phyloP scores from a whole-genome alignment of 805 yeast species.

The Kazachstania bromeliacearum region DNA sequence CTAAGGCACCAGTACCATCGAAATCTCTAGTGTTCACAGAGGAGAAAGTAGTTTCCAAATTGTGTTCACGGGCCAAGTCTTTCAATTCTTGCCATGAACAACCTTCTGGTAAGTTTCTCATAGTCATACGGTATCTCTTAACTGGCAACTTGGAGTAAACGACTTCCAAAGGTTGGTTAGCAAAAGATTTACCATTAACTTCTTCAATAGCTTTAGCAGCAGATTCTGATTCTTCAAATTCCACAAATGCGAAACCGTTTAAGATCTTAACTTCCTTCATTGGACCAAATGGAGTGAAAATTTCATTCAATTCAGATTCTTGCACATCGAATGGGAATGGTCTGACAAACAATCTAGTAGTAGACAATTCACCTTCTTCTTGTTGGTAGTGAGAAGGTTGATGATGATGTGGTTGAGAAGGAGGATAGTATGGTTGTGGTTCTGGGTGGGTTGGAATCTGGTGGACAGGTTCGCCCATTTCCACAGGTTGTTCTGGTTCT shows the following conservation, averaged over 20 bases:
- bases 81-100: conserved; percentile 83
- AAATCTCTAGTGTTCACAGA: conserved; percentile 38
- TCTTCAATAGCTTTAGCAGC: conserved; percentile 70
- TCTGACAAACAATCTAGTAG: conserved; percentile 47
- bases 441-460: conserved; percentile 8
- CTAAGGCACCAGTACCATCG: conserved; percentile 39
- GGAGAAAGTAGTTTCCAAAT: conserved; percentile 52
- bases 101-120: conserved; percentile 62
- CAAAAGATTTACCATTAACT: conserved; percentile 62
- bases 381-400: conserved; percentile 14
- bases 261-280: conserved; percentile 57
- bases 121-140: conserved; percentile 65
- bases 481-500: conserved; percentile 4
- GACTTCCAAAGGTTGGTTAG: conserved; percentile 40
- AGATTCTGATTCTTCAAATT: conserved; percentile 62
- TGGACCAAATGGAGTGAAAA: conserved; percentile 58
- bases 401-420: conserved; percentile 7
- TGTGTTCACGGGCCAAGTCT: conserved; percentile 79
- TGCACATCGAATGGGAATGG: conserved; percentile 48
- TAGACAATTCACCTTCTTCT: conserved; percentile 32
- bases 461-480: conserved; percentile 9
- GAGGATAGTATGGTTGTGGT: conserved; percentile 16
- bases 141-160: conserved; percentile 40
- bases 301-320: conserved; percentile 57
- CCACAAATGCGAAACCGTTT: conserved; percentile 86